Evolutionary conservation across 2,329 filamentous ascomycete genomes (phyloP).

Genomic region (Rutstroemia sp.): DNA sequence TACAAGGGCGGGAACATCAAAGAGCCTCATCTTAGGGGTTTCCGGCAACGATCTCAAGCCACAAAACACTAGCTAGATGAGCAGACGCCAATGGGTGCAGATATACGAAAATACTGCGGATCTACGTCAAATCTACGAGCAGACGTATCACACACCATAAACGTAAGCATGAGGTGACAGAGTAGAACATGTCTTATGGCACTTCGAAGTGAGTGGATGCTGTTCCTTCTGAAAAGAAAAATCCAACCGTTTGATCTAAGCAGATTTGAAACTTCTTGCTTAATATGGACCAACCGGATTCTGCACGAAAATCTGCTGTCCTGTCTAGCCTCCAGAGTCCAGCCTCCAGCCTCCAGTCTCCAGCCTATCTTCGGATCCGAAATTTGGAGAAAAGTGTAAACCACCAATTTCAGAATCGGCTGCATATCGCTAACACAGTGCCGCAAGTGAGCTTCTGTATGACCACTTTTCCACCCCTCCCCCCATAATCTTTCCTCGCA

Average conservation of each 20-base stretch:
- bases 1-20: neutral
- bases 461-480: neutral
- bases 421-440: slow-evolving; percentile 18
- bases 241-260: neutral
- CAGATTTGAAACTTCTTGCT: neutral
- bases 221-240: neutral
- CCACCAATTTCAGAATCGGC: slow-evolving; percentile 13
- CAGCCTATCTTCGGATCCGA: neutral
- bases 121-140: too few relatives aligned
- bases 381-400: neutral
- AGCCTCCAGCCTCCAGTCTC: neutral
- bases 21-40: slow-evolving; percentile 2
- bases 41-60: slow-evolving; percentile 1
- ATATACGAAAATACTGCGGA: neutral
- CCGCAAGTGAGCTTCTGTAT: slow-evolving; percentile 16
- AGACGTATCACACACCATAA: too few relatives aligned
- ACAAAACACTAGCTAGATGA: neutral
- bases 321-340: too few relatives aligned
- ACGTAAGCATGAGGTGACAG: too few relatives aligned
- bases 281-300: too few relatives aligned
- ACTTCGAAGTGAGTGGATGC: neutral
- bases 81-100: slow-evolving; percentile 11
- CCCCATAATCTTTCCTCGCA: slow-evolving; percentile 3
- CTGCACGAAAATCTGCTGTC: too few relatives aligned
- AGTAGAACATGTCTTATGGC: too few relatives aligned